Conservation (phyloP, 2,329 filamentous ascomycete genomes). For the Hypoxylon sp. region DNA sequence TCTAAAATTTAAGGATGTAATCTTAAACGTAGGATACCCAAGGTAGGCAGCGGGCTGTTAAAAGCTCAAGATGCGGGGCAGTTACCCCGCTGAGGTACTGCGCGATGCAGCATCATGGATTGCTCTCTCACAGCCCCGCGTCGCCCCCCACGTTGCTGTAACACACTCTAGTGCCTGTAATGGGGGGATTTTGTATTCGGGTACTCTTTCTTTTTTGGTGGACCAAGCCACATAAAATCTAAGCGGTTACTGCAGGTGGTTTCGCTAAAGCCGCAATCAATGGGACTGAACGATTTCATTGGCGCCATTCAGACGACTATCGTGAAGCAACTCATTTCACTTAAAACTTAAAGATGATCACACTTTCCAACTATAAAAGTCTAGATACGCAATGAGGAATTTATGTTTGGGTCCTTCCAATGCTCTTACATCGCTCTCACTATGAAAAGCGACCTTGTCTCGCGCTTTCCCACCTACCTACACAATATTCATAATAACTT, state of each 20-base stretch:
- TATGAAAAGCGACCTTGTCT: slow-evolving; percentile 26
- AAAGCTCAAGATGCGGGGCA: slow-evolving; percentile 28
- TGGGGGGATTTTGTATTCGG: neutral
- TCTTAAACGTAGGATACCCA: neutral
- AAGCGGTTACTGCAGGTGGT: too few relatives aligned
- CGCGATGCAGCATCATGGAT: neutral
- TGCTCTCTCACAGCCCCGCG: slow-evolving; percentile 22
- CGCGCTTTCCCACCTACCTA: neutral
- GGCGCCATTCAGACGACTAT: slow-evolving; percentile 3
- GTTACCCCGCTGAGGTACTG: slow-evolving; percentile 29
- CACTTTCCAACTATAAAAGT: slow-evolving; percentile 9
- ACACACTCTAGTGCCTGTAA: too few relatives aligned
- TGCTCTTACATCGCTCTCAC: slow-evolving; percentile 3
- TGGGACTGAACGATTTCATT: slow-evolving; percentile 13
- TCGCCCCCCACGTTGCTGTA: slow-evolving; percentile 21
- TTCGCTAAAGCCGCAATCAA: slow-evolving; percentile 8
- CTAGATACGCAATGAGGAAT: slow-evolving; percentile 18
- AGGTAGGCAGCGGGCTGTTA: neutral
- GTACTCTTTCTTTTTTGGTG: neutral
- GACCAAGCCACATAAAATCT: neutral
- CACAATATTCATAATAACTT: slow-evolving; percentile 1
- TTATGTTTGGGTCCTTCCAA: slow-evolving; percentile 1
- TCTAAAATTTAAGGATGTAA: slow-evolving; percentile 1
- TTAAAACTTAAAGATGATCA: slow-evolving; percentile 14
- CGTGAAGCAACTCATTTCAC: slow-evolving; percentile 4